A percentile compares a stretch with the other conserved stretches of the same genome.
phyloP scores from a whole-genome alignment of 2,329 filamentous ascomycete genomes.

The Aspergillus texensis region DNA sequence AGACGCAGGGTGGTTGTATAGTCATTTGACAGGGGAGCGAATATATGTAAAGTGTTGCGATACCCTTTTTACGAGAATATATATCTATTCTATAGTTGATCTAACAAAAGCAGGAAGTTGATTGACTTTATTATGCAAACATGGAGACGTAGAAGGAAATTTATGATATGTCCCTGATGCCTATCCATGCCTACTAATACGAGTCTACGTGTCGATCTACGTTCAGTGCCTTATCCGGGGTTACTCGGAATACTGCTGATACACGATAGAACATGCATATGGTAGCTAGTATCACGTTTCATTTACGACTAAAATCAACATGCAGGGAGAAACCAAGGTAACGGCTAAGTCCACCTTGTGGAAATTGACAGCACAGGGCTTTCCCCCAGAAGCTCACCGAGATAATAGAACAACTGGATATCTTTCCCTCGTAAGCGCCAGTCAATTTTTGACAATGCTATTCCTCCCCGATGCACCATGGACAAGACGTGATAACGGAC shows the following conservation, averaged over 20 bases:
- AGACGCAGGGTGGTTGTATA: conserved; percentile 47
- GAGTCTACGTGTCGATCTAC: not conserved
- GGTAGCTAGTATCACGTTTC: conserved; percentile 39
- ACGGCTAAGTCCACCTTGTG: conserved; percentile 87
- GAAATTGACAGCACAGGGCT: conserved; percentile 83
- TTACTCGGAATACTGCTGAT: conserved; percentile 1
- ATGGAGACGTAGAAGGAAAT: not conserved
- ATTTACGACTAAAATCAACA: conserved; percentile 42
- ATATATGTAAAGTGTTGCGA: conserved; percentile 10
- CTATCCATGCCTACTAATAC: not conserved
- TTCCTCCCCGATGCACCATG: conserved; percentile 39
- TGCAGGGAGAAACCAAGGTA: conserved; percentile 61
- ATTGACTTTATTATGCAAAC: not conserved
- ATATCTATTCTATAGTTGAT: not conserved
- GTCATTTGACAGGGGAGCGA: conserved; percentile 40
- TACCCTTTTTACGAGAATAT: conserved; percentile 11
- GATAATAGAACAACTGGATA: conserved; percentile 63
- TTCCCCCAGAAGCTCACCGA: conserved; percentile 71
- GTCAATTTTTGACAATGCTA: conserved; percentile 58
- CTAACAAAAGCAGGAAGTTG: not conserved
- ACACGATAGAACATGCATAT: conserved; percentile 19
- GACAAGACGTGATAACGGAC: conserved; percentile 31
- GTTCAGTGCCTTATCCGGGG: not conserved
- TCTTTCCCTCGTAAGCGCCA: conserved; percentile 99
- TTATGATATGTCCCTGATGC: not conserved